Evolutionary conservation across 306 rosid species (phyloP).

Genomic region (Hylodesmum podocarpum): DNA sequence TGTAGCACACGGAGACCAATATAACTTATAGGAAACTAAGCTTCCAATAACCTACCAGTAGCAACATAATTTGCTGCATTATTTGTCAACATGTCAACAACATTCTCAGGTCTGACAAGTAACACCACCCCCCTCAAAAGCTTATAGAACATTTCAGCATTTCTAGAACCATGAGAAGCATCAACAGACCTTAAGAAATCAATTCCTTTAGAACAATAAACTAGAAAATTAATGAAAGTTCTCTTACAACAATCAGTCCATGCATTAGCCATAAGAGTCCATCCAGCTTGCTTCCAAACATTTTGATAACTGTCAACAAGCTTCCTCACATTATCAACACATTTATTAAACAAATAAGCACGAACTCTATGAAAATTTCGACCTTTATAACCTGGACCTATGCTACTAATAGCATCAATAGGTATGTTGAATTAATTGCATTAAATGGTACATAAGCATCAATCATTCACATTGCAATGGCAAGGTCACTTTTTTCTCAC

Average conservation of each 20-base stretch:
- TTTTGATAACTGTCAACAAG: not conserved
- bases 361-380: not conserved
- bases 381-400: not conserved
- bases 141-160: not conserved
- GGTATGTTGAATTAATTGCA: not conserved
- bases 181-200: not conserved
- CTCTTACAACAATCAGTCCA: not conserved
- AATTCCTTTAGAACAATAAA: not conserved
- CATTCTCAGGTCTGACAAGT: not conserved
- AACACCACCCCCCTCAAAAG: not conserved
- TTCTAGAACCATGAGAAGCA: not conserved
- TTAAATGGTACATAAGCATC: slow-evolving; percentile 12
- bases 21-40: not conserved
- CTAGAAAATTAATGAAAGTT: not conserved
- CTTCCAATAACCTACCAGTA: not conserved
- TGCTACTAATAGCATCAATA: not conserved
- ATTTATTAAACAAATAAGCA: not conserved
- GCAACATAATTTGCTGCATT: not conserved
- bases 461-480: slow-evolving; percentile 2
- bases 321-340: not conserved
- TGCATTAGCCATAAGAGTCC: not conserved
- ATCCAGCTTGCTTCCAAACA: not conserved
- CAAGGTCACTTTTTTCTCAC: not conserved
- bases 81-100: not conserved
- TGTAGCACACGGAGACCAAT: not conserved